Base-by-base conservation (phyloP, 768 basidiomycete genomes). In the Erythrobasidium yunnanense region DNA sequence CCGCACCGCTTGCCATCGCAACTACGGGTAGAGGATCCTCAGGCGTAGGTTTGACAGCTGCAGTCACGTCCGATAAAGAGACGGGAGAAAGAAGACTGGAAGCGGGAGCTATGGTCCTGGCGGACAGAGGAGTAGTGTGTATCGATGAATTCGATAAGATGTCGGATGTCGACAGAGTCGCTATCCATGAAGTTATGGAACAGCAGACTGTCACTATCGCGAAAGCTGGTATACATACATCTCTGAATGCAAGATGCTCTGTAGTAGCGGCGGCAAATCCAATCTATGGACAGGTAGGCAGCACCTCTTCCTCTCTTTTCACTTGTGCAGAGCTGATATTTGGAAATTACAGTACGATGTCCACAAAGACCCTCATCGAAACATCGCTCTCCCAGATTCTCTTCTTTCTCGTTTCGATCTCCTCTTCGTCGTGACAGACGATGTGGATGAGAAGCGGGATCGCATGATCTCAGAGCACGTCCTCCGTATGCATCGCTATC, bases 71-170 rank as follows among this genome's bases (percentile, higher is more conserved):
- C 6, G 95, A 99, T 78, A 88, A 87, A 76, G 95, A 99, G 74
- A 97, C 95, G 17, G 76, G 78, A 57, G 95, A 99, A 75, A 84
- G 95, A 67, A 81, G 95, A 68, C 82, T 99, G 55, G 95, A 99
- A 79, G 95, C 95, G 2, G 95, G 95, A 47, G 95, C 95, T 13
- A 99, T 99, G 95, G 95, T 99, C 58, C 85, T 99, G 66, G 95
- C 95, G 29, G 95, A 99, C 77, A 85, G 93, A 71, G 95, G 95
- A 18, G 91, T 99, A 22, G 93, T 99, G 49, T 99, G 95, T 77
- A 97, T 99, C 72, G 95, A 99, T 77, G 95, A 99, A 78, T 99
- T 99, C 74, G 95, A 99, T 82, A 99, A 99, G 77, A 97, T 99
- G 95, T 92, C 90, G 27, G 95, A 99, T 74, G 82, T 97, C 70